Evolutionary conservation across 108 stramenopile species (phyloP).

Genomic region (Mediolabrus comicus): DNA sequence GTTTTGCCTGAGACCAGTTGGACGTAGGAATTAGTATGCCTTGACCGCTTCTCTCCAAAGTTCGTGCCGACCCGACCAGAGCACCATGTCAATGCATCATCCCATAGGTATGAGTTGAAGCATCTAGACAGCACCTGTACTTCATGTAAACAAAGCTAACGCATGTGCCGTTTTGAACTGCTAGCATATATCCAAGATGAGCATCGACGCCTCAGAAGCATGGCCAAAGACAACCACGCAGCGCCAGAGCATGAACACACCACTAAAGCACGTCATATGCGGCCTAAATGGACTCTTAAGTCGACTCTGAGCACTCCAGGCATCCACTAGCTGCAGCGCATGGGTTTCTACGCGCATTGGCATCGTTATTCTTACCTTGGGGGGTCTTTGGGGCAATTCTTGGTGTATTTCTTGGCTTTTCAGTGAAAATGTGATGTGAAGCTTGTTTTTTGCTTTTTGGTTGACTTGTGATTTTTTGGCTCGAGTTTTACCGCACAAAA

Average conservation of each 20-base stretch:
- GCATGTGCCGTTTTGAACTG: neutral
- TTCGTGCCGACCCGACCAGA: neutral
- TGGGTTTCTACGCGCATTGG: neutral
- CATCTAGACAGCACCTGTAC: neutral
- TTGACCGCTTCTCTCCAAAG: neutral
- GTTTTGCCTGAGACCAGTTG: neutral
- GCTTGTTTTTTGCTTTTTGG: neutral
- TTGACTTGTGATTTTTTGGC: neutral
- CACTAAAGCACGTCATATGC: neutral
- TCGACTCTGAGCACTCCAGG: neutral
- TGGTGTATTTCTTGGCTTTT: neutral
- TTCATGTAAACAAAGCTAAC: neutral
- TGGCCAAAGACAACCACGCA: neutral
- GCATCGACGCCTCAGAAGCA: neutral
- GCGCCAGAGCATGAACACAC: neutral
- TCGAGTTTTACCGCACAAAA: neutral
- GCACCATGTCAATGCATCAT: too few species aligned
- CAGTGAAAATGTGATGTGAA: neutral
- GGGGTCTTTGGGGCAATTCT: neutral
- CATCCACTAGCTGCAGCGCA: neutral
- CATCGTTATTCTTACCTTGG: neutral
- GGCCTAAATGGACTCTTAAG: neutral
- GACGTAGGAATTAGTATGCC: neutral
- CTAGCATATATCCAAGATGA: neutral
- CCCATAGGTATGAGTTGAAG: neutral